Percentiles rank a stretch among this genome's conserved stretches.
These are phyloP conservation scores for Bipolaris gigantea DNA, from an alignment of 2,329 filamentous ascomycete species.

Conservation along the genomic window DNA sequence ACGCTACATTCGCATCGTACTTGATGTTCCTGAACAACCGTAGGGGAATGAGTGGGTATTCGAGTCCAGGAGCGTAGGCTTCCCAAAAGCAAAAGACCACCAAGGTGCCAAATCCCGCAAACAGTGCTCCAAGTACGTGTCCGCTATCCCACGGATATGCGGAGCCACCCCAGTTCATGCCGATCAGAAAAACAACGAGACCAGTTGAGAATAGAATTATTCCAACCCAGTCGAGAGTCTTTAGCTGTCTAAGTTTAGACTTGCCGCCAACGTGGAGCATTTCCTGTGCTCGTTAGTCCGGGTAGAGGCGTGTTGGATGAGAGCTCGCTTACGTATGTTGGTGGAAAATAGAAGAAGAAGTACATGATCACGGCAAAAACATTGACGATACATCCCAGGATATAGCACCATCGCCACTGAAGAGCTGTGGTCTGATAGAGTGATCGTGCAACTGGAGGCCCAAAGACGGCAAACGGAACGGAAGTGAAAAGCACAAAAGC, in stretches of 20 bases:
- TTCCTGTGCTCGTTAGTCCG: constrained; percentile 22
- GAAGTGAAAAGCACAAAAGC: constrained; percentile 37
- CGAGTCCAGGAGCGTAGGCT: constrained; percentile 27
- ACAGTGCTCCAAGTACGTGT: constrained; percentile 41
- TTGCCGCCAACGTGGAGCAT: constrained; percentile 41
- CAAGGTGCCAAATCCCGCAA: constrained; percentile 37
- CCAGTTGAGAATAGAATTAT: constrained; percentile 52
- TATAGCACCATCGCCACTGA: constrained; percentile 41
- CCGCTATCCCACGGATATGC: constrained; percentile 42
- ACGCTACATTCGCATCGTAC: constrained; percentile 39
- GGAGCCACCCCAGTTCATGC: constrained; percentile 49
- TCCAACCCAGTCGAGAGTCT: constrained; percentile 52
- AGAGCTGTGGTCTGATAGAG: constrained; percentile 36
- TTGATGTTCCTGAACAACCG: constrained; percentile 41
- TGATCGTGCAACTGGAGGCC: constrained; percentile 34
- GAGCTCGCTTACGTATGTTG: constrained; percentile 32
- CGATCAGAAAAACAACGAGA: constrained; percentile 52
- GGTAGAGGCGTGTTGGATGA: no score
- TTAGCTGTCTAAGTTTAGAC: constrained; percentile 40
- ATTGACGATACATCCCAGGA: constrained; percentile 37
- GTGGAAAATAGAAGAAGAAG: constrained; percentile 44
- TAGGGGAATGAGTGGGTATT: constrained; percentile 45
- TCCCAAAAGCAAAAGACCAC: constrained; percentile 40
- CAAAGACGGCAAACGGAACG: constrained; percentile 37
- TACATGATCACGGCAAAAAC: constrained; percentile 30